Evolutionary conservation across 768 basidiomycete genomes (phyloP).

Genomic region (Hysterangium stoloniferum): DNA sequence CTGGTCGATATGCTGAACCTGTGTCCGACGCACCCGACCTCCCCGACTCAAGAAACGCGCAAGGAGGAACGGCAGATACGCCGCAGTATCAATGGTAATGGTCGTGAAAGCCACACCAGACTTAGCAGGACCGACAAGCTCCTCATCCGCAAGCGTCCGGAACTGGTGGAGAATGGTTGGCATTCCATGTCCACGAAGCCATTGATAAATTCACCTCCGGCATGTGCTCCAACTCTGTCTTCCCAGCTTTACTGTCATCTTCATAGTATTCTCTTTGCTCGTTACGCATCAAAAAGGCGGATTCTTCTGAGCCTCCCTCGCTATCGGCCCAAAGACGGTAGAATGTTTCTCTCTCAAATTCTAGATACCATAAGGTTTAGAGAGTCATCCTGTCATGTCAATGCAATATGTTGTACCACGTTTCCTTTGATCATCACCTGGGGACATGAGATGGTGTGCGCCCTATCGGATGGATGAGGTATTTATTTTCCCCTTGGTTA

Average conservation of each 20-base stretch:
- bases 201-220: constrained; percentile 28
- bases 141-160: constrained; percentile 29
- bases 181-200: constrained; percentile 6
- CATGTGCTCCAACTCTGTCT: constrained; percentile 9
- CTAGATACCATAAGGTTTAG: no score
- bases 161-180: constrained; percentile 21
- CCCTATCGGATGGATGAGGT: constrained; percentile 37
- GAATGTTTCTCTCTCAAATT: constrained; percentile 6
- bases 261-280: constrained; percentile 3
- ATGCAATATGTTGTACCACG: no score
- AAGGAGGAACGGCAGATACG: constrained; percentile 58
- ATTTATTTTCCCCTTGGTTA: background rate
- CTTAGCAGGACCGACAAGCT: constrained; percentile 34
- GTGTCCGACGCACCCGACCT: constrained; percentile 50
- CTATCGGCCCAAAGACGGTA: constrained; percentile 5
- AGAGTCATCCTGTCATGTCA: no score
- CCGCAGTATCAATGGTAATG: constrained; percentile 56
- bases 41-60: constrained; percentile 50
- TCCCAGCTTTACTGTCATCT: background rate
- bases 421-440: constrained; percentile 42
- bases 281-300: background rate
- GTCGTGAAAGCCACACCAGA: constrained; percentile 57
- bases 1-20: constrained; percentile 63
- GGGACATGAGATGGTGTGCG: constrained; percentile 67
- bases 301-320: constrained; percentile 1